phyloP scores from a whole-genome alignment of 257 asterid species.

The Dorcoceras hygrometricum region DNA sequence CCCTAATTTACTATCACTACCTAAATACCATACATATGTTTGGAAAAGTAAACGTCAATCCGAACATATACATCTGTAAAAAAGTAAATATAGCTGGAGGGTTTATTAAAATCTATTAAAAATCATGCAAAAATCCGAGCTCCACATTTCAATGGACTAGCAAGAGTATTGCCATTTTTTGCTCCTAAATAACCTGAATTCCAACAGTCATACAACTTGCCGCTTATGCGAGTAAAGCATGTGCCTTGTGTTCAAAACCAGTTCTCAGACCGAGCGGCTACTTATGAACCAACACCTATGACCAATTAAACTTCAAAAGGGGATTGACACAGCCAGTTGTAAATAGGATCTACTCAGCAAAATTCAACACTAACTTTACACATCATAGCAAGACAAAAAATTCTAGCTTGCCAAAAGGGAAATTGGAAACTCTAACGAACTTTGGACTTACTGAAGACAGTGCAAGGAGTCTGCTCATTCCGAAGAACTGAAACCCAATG shows the following conservation, averaged over 20 bases:
- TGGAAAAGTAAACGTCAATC: too few species aligned
- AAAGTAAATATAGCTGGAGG: too few species aligned
- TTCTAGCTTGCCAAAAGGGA: background rate
- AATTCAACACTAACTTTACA: background rate
- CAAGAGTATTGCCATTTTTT: too few species aligned
- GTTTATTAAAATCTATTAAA: too few species aligned
- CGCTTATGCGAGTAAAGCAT: background rate
- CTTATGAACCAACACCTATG: background rate
- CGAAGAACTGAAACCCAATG: constrained; percentile 98
- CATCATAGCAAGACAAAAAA: background rate
- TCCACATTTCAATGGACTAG: background rate
- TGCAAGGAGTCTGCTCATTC: constrained; percentile 81
- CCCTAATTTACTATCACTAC: background rate
- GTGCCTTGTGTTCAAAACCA: background rate
- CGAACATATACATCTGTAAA: too few species aligned
- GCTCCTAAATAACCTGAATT: background rate
- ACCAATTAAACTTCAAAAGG: background rate
- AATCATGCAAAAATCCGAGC: background rate
- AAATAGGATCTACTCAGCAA: background rate
- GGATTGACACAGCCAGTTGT: background rate
- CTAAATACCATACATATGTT: too few species aligned
- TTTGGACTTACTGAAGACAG: constrained; percentile 68
- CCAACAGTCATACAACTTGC: background rate
- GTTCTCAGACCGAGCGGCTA: background rate
- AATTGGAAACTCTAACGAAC: background rate